Conservation (phyloP, 2,329 filamentous ascomycete genomes). For the Magnaporthiopsis rhizophila region DNA sequence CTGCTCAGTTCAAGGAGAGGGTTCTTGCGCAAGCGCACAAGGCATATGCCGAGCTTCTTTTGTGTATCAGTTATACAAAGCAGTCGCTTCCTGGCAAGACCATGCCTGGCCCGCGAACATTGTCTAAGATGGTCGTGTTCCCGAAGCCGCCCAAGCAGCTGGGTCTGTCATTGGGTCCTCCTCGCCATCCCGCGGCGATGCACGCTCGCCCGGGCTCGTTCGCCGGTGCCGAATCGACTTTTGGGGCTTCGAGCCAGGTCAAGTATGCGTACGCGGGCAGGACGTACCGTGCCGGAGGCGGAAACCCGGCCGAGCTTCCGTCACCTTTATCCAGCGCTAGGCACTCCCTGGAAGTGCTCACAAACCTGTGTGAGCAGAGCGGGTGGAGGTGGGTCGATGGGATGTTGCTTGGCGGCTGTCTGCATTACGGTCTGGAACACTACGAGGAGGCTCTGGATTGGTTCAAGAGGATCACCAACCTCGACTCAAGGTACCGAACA, state of each 20-base stretch:
- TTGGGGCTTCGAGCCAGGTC: neutral
- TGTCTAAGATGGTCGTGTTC: conserved; percentile 45
- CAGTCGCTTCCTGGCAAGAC: conserved; percentile 34
- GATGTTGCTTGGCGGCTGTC: conserved; percentile 81
- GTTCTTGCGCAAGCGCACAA: conserved; percentile 62
- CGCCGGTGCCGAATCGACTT: neutral
- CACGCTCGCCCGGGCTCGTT: neutral
- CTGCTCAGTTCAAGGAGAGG: conserved; percentile 55
- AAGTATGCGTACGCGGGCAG: conserved; percentile 8
- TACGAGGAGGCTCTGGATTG: conserved; percentile 70
- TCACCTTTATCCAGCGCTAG: conserved; percentile 50
- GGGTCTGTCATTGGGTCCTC: conserved; percentile 9
- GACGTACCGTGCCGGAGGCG: conserved; percentile 5
- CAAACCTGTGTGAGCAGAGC: conserved; percentile 68
- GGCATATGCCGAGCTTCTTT: conserved; percentile 63
- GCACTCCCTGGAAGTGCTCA: conserved; percentile 63
- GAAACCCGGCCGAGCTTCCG: conserved; percentile 11
- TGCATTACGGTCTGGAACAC: conserved; percentile 82
- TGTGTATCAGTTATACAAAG: conserved; percentile 53
- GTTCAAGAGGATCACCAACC: conserved; percentile 56
- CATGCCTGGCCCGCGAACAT: conserved; percentile 27
- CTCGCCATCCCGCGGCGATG: conserved; percentile 4
- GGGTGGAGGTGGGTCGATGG: conserved; percentile 88
- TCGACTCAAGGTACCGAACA: conserved; percentile 46
- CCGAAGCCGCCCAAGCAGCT: conserved; percentile 40